These are phyloP conservation scores for Cordyceps militaris DNA, from an alignment of 2,329 filamentous ascomycete genomes.

Conservation along the genomic window DNA sequence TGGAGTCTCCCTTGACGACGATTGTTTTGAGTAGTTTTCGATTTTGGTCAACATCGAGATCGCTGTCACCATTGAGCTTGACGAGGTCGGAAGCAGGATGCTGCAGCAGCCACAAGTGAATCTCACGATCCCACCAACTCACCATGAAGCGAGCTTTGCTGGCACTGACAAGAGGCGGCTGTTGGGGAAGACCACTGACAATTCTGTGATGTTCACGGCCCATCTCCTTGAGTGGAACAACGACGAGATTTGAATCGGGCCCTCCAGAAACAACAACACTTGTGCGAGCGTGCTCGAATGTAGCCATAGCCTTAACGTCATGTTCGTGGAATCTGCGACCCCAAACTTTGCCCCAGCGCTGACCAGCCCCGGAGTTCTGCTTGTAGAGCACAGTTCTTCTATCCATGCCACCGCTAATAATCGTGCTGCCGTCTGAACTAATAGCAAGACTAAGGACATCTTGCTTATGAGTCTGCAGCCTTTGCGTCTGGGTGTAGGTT, in stretches of 20 bases:
- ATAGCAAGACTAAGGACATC: constrained; percentile 85
- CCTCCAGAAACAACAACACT: constrained; percentile 90
- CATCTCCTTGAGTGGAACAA: constrained; percentile 67
- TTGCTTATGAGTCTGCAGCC: constrained; percentile 78
- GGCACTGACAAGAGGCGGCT: constrained; percentile 65
- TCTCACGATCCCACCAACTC: constrained; percentile 86
- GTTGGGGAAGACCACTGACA: constrained; percentile 77
- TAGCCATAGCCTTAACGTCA: constrained; percentile 90
- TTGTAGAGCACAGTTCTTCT: constrained; percentile 79
- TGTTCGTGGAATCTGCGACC: constrained; percentile 84
- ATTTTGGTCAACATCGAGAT: constrained; percentile 41
- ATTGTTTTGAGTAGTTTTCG: constrained; percentile 64
- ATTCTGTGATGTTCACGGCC: constrained; percentile 76
- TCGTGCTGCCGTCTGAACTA: constrained; percentile 70
- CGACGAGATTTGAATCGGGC: constrained; percentile 75
- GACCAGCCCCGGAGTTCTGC: constrained; percentile 50
- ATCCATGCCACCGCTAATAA: constrained; percentile 90
- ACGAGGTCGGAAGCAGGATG: constrained; percentile 41
- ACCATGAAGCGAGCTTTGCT: constrained; percentile 67
- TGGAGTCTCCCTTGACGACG: constrained; percentile 66
- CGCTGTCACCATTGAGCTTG: constrained; percentile 31
- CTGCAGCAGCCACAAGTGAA: constrained; percentile 68
- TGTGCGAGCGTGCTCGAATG: constrained; percentile 75
- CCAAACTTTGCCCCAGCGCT: constrained; percentile 77
- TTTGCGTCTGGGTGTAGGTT: constrained; percentile 81